Conservation (phyloP, 306 rosid species). For the Nissolia schottii region DNA sequence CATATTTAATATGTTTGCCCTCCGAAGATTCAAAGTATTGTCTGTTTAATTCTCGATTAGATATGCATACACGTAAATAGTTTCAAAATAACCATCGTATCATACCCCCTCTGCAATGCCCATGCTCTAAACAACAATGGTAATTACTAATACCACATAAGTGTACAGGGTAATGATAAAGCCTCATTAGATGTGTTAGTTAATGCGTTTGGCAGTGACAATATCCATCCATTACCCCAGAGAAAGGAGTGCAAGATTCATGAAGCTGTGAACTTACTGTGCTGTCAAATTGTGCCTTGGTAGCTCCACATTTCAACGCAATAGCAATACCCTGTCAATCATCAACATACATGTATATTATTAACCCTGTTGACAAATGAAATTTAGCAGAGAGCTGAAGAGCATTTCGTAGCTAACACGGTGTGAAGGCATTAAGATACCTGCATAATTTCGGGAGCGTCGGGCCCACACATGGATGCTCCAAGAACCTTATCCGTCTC, state of each 20-base stretch:
- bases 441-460: constrained; percentile 94
- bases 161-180: no score
- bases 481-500: constrained; percentile 85
- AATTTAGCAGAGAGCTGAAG: not conserved
- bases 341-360: constrained; percentile 9
- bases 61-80: no score
- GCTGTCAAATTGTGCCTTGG: constrained; percentile 89
- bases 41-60: no score
- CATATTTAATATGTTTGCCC: no score
- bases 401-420: constrained; percentile 6
- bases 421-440: constrained; percentile 33
- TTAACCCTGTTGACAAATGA: not conserved
- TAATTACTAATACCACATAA: no score
- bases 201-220: not conserved
- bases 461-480: constrained; percentile 95
- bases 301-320: constrained; percentile 91
- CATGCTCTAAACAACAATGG: no score
- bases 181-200: not conserved
- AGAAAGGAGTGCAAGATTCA: not conserved
- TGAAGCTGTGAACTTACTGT: constrained; percentile 55
- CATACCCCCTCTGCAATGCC: no score
- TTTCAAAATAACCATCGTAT: no score
- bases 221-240: not conserved
- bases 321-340: constrained; percentile 72
- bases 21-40: no score